Base-by-base conservation (phyloP, 108 stramenopile genomes). In the Fragilaria radians region DNA sequence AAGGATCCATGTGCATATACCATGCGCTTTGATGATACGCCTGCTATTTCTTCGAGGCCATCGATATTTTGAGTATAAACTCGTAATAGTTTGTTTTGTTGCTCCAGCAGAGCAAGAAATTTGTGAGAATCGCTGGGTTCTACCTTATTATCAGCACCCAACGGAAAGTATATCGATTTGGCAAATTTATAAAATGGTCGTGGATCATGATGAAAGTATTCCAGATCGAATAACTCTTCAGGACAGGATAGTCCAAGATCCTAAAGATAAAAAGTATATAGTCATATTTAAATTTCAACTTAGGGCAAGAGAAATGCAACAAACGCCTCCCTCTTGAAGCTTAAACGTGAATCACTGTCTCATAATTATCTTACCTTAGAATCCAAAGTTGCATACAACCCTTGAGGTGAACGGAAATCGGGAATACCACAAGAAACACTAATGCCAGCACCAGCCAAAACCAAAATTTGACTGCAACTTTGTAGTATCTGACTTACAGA, bases 51-150 rank as follows among this genome's bases (percentile, higher is more conserved):
- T 61, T 93, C 91, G 29, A 89, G 53, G 19, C 82, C 77, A 66
- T 93, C 91, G 52, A 93, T 86, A 63, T 93, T 93, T 57, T 93
- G 91, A 18, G 77, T 89, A 46, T 68, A 73, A 0, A 89, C 63
- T 23, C 91, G 69, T 46, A 81, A 74, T 9, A 93, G 63, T 69
- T 67, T 84, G 29, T 71, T 72, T 52, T 52, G 47, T 54, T 70
- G 54, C 57, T 93, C 74, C 54, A 93, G 59, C 51, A 77, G 50
- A 0, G 82, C 80, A 58, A 93, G 63, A 34, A 93, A 77, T 31
- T 73, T 73, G 71, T 93, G 91, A 0, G 84, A 83, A 60, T 81
- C 70, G 28, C 77, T 77, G 0, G 87, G 87, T 21, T 63, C 52
- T 7, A 82, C 63, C 23, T 21, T 46, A 28, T 64, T 48, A 29